Evolutionary conservation across 2,329 filamentous ascomycete genomes (phyloP), one percentile per base, ranked within the genome.

Genomic region (Aspergillus novofumigatus): DNA sequence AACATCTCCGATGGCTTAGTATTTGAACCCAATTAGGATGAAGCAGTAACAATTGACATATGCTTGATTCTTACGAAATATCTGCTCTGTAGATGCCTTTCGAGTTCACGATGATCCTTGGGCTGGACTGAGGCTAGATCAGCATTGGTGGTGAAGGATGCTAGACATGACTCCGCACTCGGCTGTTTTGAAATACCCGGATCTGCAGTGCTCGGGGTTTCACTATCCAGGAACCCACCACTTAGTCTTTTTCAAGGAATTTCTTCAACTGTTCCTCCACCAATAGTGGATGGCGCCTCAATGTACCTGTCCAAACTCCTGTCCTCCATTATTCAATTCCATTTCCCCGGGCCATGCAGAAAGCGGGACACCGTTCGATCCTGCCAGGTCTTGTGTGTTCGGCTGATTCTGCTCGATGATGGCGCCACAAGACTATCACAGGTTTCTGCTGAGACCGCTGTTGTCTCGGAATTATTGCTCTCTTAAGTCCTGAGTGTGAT

Each of bases 211-310:
- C 32, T 17, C 32, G 32, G 32, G 14, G 5, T 17, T 17, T 38
- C 32, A 17, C 14, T 14, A 17, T 17, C 32, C 32, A 17, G 5
- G 32, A 38, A 38, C 14, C 32, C 32, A 38, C 32, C 32, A 38
- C 32, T 38, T 38, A 17, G 32, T 38, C 32, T 50, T 38, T 28
- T 50, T 21, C 53, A 45, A 49, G 32, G 25, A 49, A 42, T n/a
- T 52, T 60, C 49, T 55, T 51, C 53, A 28, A n/a, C 14, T 51
- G 38, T 54, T 59, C 54, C 49, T 63, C 62, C 62, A 64, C 61
- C 62, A 64, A 64, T 64, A 49, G 32, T 49, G 32, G 32, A 17
- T 38, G 14, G 17, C 17, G 32, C 32, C 32, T 17, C 5, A 2
- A 17, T 38, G 32, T 38, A 7, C 14, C 32, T 35, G 4, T 35